These are phyloP conservation scores for Ceratocystis albifundus DNA, from an alignment of 2,329 filamentous ascomycete genomes.

Conservation along the genomic window DNA sequence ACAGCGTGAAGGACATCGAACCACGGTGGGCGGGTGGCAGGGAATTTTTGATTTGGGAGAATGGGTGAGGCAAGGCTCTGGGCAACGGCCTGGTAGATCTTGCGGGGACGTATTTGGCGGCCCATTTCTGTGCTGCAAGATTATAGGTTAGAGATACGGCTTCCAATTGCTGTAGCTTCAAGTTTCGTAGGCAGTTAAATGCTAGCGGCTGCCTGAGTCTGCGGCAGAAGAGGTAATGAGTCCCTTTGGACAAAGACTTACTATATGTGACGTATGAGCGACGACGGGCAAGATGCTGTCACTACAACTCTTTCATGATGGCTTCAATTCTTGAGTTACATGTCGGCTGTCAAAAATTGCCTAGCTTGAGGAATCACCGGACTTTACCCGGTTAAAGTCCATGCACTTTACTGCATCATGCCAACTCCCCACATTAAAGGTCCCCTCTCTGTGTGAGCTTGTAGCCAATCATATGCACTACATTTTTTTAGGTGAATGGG, in stretches of 20 bases:
- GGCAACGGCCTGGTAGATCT: conserved; percentile 38
- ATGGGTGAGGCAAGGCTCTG: conserved; percentile 36
- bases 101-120: conserved; percentile 37
- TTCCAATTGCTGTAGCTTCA: not conserved
- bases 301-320: not conserved
- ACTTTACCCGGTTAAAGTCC: not conserved
- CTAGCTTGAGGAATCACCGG: not conserved
- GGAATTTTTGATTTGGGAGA: conserved; percentile 28
- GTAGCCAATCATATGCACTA: conserved; percentile 1
- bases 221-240: not conserved
- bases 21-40: conserved; percentile 37
- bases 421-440: conserved; percentile 3
- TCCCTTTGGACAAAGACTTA: not conserved
- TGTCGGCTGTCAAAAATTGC: conserved; percentile 2
- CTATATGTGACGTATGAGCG: not conserved
- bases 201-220: not conserved
- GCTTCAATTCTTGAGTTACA: not conserved
- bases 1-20: conserved; percentile 40
- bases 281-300: not conserved
- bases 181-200: not conserved
- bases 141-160: not conserved
- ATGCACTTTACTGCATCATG: not conserved
- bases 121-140: conserved; percentile 29
- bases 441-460: conserved; percentile 9
- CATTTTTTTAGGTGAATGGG: conserved; percentile 3